Evolutionary conservation across 257 asterid genomes (phyloP), one percentile per base, ranked within the genome.

Genomic region (Vinca minor): DNA sequence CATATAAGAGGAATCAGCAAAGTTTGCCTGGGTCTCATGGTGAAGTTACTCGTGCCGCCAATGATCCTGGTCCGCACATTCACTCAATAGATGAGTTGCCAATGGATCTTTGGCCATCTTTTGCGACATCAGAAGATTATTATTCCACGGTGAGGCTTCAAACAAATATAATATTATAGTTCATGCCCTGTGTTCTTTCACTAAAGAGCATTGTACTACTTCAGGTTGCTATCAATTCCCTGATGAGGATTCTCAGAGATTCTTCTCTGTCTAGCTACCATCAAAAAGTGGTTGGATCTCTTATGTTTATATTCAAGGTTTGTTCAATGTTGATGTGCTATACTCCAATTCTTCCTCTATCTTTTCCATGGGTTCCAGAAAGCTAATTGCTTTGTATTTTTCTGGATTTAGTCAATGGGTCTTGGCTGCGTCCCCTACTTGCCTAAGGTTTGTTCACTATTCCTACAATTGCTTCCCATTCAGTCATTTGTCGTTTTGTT

Each of bases 31-130:
- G 98, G 67, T 80, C 96, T 50, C 96, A 85, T 81, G 99, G 94
- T 29, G 99, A 93, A 77, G 96, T 84, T 79, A 76, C 86, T 42
- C 89, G 88, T 62, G 77, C 89, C 68, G 79, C 90, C 66, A 84
- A 89, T 68, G 97, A 93, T 76, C 82, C 93, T 58, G 86, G 96
- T 70, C 99, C 80, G 76, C 97, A 84, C 73, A 80, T 85, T 48
- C 74, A 81, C 68, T 89, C 97, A 44, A 83, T 83, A 86, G 96
- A 89, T 75, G 97, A 85, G 78, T 76, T 89, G 67, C 91, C 96
- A 64, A 82, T 83, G 90, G 97, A 93, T 83, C 92, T 93, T 56
- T 93, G 99, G 96, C 99, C 99, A 69, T 89, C 97, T 71, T 89
- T 89, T 83, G 95, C 97, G 35, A 89, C 96, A 60, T 87, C 99